A percentile compares a stretch with the other conserved stretches of the same genome.
phyloP scores from a whole-genome alignment of 371 early-diverging fungal species.

The Rhizomucor pusillus region DNA sequence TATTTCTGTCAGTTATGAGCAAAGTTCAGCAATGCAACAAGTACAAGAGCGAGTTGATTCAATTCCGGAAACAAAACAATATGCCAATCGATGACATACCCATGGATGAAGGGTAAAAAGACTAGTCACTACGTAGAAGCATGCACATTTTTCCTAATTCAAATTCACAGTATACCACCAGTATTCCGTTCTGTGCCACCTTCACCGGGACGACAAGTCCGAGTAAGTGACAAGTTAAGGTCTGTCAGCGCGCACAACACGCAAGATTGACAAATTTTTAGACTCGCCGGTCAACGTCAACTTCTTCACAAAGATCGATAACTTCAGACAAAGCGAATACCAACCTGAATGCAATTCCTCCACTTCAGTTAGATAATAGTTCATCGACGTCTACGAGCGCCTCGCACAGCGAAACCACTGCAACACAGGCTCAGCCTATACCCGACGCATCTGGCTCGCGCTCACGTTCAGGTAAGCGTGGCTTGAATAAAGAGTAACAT shows the following conservation, averaged over 20 bases:
- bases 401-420: constrained; percentile 5
- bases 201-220: constrained; percentile 41
- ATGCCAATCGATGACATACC: constrained; percentile 56
- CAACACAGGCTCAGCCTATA: constrained; percentile 19
- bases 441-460: constrained; percentile 11
- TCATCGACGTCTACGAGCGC: constrained; percentile 13
- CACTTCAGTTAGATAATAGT: constrained; percentile 37
- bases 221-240: constrained; percentile 20
- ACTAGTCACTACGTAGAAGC: not conserved
- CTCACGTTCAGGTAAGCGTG: constrained; percentile 18
- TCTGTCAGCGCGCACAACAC: no score
- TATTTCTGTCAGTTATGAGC: constrained; percentile 41
- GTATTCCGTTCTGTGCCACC: constrained; percentile 48
- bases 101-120: constrained; percentile 51
- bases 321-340: constrained; percentile 35
- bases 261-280: no score
- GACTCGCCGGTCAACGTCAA: constrained; percentile 45
- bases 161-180: constrained; percentile 2
- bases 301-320: constrained; percentile 45
- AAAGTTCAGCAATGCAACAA: constrained; percentile 70
- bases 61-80: constrained; percentile 63
- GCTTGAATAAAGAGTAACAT: not conserved
- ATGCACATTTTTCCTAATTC: not conserved
- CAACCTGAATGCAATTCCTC: constrained; percentile 33
- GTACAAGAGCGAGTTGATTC: constrained; percentile 67